Evolutionary conservation across 169 alveolate genomes (phyloP).

Genomic region (Ichthyophthirius multifiliis): DNA sequence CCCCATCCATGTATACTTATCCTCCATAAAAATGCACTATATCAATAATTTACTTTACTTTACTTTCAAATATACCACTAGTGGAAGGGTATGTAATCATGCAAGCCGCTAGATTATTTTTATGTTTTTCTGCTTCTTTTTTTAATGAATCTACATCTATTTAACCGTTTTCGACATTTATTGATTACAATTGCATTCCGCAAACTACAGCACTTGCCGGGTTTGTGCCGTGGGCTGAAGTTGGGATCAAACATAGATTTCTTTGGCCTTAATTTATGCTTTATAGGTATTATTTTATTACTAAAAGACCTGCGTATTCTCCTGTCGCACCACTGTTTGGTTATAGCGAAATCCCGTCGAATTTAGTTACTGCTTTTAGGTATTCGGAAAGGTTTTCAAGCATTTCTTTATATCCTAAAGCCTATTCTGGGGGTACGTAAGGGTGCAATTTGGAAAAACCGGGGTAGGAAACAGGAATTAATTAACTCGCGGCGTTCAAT

Average conservation of each 20-base stretch:
- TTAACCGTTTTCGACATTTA: constrained; percentile 69
- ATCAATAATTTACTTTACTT: constrained; percentile 62
- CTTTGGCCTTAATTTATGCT: constrained; percentile 66
- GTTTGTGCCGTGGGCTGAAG: constrained; percentile 90
- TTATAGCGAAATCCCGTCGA: constrained; percentile 80
- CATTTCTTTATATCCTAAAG: constrained; percentile 75
- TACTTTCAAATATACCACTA: constrained; percentile 85
- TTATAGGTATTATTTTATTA: constrained; percentile 75
- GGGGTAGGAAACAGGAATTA: constrained; percentile 82
- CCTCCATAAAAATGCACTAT: constrained; percentile 87
- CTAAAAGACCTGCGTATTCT: constrained; percentile 87
- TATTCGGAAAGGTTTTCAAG: constrained; percentile 49
- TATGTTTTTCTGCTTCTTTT: constrained; percentile 63
- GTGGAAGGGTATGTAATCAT: constrained; percentile 92
- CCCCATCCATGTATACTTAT: constrained; percentile 91
- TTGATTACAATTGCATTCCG: constrained; percentile 80
- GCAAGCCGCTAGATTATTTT: constrained; percentile 64
- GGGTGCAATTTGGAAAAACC: constrained; percentile 84
- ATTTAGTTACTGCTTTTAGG: constrained; percentile 60
- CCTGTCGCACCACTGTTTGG: constrained; percentile 89
- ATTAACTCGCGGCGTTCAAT: constrained; percentile 79
- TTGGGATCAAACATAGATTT: constrained; percentile 85
- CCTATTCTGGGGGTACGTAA: constrained; percentile 70
- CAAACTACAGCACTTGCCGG: constrained; percentile 88
- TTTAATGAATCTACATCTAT: constrained; percentile 72